Evolutionary conservation across 1,284 basidiomycete species (phyloP), one percentile per base, ranked within the genome.

Genomic region (Pseudozyma sp.): DNA sequence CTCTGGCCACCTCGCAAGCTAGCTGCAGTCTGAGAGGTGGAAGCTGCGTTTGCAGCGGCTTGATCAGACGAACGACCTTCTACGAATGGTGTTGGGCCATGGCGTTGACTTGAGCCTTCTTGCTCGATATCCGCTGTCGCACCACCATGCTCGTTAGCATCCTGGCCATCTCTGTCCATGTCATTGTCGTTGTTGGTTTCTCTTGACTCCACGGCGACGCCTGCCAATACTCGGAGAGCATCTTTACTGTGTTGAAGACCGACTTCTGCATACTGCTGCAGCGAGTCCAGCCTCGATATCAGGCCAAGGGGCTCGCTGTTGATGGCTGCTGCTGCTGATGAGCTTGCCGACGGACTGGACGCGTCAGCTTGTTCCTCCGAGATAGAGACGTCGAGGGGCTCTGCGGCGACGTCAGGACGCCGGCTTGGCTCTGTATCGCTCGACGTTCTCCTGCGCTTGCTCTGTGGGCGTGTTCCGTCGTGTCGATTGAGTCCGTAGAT

Each of bases 191-290:
- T 57, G 3, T 52, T 54, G 3, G 62, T 47, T 13, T 69, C 54
- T 7, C 71, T 56, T 7, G 72, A 67, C 14, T 70, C 68, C 10
- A 59, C 68, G 6, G 68, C 72, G 14, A 75, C 72, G 7, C 72
- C 72, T n/a, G 72, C 72, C 5, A 75, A 49, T n/a, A 75, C 72
- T 19, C 72, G 43, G 9, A 75, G 57, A 5, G 72, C 72, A 43
- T 75, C 72, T 30, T 70, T 67, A 51, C 72, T 75, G 47, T 75
- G 63, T 30, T 75, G 72, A 33, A 75, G 45, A 9, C 72, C 72
- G 7, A 71, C 72, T 16, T 70, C 68, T 13, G 72, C 72, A 13
- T 75, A 75, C 42, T 71, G 72, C 29, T 75, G 71, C 19, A 74
- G 40, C 10, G 67, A 55, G 24, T 74, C 71, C 33, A 61, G 44